phyloP scores from a whole-genome alignment of 441 rosid genomes.

The Pelargonium citronellum region DNA sequence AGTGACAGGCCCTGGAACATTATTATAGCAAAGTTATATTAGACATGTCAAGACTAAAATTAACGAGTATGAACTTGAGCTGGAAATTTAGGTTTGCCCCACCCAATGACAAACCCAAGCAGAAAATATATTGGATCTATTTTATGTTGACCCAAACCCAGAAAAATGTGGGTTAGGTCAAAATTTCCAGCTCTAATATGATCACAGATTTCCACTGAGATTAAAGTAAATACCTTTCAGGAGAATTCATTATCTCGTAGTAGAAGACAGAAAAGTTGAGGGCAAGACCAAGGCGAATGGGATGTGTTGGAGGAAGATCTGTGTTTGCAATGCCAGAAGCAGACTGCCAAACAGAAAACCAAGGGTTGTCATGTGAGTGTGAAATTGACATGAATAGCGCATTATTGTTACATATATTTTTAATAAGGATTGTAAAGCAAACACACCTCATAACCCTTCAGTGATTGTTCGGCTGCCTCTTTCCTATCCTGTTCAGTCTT shows the following conservation, averaged over 20 bases:
- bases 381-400: background rate
- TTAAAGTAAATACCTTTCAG: slow-evolving; percentile 54
- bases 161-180: too few relatives aligned
- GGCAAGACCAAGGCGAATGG: slow-evolving; percentile 96
- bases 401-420: background rate
- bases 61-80: background rate
- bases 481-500: slow-evolving; percentile 88
- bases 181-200: too few relatives aligned
- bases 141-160: too few relatives aligned
- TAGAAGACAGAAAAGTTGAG: slow-evolving; percentile 97
- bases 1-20: slow-evolving; percentile 82
- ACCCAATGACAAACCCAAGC: too few relatives aligned
- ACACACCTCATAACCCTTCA: slow-evolving; percentile 86
- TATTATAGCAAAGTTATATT: background rate
- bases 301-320: slow-evolving; percentile 92
- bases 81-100: too few relatives aligned
- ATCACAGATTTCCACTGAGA: background rate
- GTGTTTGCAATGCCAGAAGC: slow-evolving; percentile 79
- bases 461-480: slow-evolving; percentile 88
- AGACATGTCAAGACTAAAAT: too few relatives aligned
- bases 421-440: background rate
- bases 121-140: too few relatives aligned
- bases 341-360: slow-evolving; percentile 39
- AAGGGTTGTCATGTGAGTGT: background rate
- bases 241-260: slow-evolving; percentile 98